Conservation (phyloP, 495 filamentous ascomycete genomes). For the Penicillium antarcticum region DNA sequence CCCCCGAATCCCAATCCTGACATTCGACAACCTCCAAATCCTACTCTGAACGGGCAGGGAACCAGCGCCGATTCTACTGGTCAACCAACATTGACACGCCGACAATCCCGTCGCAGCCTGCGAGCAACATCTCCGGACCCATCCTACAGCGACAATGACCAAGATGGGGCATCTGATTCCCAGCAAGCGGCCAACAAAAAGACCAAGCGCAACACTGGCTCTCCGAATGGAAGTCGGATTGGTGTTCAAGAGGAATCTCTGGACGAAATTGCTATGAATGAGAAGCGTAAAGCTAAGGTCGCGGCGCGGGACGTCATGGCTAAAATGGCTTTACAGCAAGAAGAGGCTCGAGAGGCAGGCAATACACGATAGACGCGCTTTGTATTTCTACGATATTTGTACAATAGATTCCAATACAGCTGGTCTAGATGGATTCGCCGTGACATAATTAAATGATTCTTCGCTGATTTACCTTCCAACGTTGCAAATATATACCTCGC, state of each 20-base stretch:
- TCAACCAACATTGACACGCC: background rate
- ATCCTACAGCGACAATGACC: background rate
- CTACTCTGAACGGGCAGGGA: background rate
- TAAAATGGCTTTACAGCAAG: slow-evolving; percentile 40
- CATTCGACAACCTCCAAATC: slow-evolving; percentile 11
- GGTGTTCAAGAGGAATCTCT: background rate
- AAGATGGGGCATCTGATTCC: background rate
- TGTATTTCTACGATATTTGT: background rate
- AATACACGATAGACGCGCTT: slow-evolving; percentile 14
- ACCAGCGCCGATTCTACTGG: background rate
- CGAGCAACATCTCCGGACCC: slow-evolving; percentile 10
- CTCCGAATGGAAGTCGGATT: background rate
- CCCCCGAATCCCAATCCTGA: slow-evolving; percentile 16
- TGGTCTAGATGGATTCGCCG: too few relatives aligned
- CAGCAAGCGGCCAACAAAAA: slow-evolving; percentile 2
- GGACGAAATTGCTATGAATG: slow-evolving; percentile 11
- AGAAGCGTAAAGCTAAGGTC: slow-evolving; percentile 37
- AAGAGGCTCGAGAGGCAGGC: slow-evolving; percentile 43
- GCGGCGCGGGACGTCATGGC: slow-evolving; percentile 37
- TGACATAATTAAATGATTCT: too few relatives aligned
- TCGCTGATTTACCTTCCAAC: too few relatives aligned
- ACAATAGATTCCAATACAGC: background rate
- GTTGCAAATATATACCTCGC: too few relatives aligned
- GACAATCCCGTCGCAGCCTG: slow-evolving; percentile 13
- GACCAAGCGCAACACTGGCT: slow-evolving; percentile 3